Percentiles rank a stretch among this genome's conserved stretches.
Evolutionary conservation across 768 basidiomycete species (phyloP).

Genomic region (Pilatotrama ljubarskyi): DNA sequence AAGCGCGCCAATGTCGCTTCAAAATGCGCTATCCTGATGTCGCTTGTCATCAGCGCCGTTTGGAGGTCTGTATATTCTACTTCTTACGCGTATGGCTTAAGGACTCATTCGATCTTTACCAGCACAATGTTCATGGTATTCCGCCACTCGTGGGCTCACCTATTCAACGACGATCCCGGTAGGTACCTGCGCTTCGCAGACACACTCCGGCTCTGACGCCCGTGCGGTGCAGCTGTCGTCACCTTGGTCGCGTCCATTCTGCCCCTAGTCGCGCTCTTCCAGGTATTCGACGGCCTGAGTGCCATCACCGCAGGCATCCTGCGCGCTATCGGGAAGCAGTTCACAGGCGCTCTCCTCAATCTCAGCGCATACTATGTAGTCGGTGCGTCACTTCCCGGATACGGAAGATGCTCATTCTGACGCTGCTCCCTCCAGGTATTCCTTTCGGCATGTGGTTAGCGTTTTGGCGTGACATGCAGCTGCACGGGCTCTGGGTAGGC

Average conservation of each 20-base stretch:
- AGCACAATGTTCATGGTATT: constrained; percentile 47
- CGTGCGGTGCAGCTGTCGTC: constrained; percentile 36
- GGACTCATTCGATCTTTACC: neutral
- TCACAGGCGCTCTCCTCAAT: constrained; percentile 77
- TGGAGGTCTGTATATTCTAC: constrained; percentile 49
- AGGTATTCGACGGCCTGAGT: constrained; percentile 80
- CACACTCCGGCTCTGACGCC: neutral
- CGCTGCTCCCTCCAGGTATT: constrained; percentile 47
- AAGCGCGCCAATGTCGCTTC: constrained; percentile 71
- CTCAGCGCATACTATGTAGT: constrained; percentile 80
- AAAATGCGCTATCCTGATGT: constrained; percentile 63
- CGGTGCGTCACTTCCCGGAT: constrained; percentile 38
- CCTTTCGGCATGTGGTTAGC: constrained; percentile 81
- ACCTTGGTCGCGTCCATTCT: constrained; percentile 53
- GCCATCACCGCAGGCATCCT: constrained; percentile 76
- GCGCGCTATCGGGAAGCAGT: constrained; percentile 79
- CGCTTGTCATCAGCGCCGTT: constrained; percentile 60
- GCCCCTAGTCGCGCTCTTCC: constrained; percentile 71
- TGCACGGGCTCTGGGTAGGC: constrained; percentile 86
- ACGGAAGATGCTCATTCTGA: neutral
- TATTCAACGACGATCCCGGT: constrained; percentile 61
- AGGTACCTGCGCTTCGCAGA: neutral
- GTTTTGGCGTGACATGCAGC: constrained; percentile 55
- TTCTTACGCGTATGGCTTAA: neutral
- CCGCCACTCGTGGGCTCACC: constrained; percentile 49